Evolutionary conservation across 2,329 filamentous ascomycete species (phyloP), one percentile per base, ranked within the genome.

Genomic region (Alternaria tenuissima): DNA sequence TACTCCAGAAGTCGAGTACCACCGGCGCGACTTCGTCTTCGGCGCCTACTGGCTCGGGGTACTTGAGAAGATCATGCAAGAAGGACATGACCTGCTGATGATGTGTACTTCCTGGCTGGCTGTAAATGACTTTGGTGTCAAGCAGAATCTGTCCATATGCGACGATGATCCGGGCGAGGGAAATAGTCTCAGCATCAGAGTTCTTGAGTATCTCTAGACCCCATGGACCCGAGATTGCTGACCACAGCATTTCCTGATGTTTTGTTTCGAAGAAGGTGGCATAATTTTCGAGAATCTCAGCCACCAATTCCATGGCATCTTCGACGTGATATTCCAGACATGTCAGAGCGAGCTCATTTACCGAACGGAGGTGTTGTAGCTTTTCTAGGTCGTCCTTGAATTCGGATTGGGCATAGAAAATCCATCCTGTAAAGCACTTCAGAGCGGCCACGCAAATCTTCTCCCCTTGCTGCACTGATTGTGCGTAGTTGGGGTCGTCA

Each of bases 1-100:
- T 89, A 18, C 87, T 89, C 92, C 92, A 95, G 74, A 95, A 94
- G 69, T 95, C 91, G 14, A 94, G 83, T 1, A 89, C 87, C 1
- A 88, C 86, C 0, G 91, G 86, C 56, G 92, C 93, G 11, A 93
- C 87, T 64, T 87, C 88, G 69, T 95, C 91, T 56, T 94, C 91
- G 4, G 86, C 86, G 1, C 89, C 88, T 1, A 90, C 87, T 67
- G 87, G 85, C 2, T 91, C 91, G 12, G 87, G 82, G 12, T 88
- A 86, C 20, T 84, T 84, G 24, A 94, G 81, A 5, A 95, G 83
- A 4, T 88, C 87, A 61, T 86, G 87, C n/a, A 92, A 81, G 34
- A 83, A 85, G 8, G 73, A 74, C 46, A 78, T 66, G 34, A 79
- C 73, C 52, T 79, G 72, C 30, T 76, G 72, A 48, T 76, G 66